A percentile compares a stretch with the other conserved stretches of the same genome.
Evolutionary conservation across 2,329 filamentous ascomycete species (phyloP).

Genomic region (Podosphaera xanthii): DNA sequence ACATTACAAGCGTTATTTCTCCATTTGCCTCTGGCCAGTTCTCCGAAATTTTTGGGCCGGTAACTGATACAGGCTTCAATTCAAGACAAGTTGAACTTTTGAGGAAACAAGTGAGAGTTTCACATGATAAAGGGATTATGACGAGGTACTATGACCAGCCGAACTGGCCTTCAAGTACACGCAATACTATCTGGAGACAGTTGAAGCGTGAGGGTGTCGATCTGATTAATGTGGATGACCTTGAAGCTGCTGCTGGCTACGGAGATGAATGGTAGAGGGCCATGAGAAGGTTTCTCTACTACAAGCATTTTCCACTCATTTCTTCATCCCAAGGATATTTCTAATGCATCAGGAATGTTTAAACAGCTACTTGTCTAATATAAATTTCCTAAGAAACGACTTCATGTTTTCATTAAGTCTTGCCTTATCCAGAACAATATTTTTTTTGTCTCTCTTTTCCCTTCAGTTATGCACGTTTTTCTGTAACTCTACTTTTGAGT

Average conservation of each 20-base stretch:
- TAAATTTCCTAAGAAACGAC: too few species aligned
- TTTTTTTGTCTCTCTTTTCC: too few species aligned
- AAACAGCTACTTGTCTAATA: too few species aligned
- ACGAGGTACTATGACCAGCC: constrained; percentile 38
- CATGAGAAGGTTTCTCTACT: too few species aligned
- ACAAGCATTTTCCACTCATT: too few species aligned
- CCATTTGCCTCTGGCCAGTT: constrained; percentile 32
- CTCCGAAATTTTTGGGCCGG: constrained; percentile 24
- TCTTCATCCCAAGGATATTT: too few species aligned
- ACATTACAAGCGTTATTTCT: constrained; percentile 13
- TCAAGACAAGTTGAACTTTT: constrained; percentile 21
- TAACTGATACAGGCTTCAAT: constrained; percentile 25
- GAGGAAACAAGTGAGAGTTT: constrained; percentile 22
- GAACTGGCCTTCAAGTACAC: constrained; percentile 27
- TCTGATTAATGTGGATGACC: constrained; percentile 36
- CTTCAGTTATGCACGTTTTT: too few species aligned
- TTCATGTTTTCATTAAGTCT: too few species aligned
- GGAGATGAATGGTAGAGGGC: constrained; percentile 6
- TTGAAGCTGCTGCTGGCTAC: constrained; percentile 16
- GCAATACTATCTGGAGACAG: constrained; percentile 31
- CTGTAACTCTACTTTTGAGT: too few species aligned
- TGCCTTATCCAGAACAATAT: too few species aligned
- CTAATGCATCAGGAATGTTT: too few species aligned
- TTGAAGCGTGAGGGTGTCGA: constrained; percentile 31
- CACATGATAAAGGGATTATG: constrained; percentile 25